Evolutionary conservation across 306 rosid genomes (phyloP).

Genomic region (Ziziphus jujuba): DNA sequence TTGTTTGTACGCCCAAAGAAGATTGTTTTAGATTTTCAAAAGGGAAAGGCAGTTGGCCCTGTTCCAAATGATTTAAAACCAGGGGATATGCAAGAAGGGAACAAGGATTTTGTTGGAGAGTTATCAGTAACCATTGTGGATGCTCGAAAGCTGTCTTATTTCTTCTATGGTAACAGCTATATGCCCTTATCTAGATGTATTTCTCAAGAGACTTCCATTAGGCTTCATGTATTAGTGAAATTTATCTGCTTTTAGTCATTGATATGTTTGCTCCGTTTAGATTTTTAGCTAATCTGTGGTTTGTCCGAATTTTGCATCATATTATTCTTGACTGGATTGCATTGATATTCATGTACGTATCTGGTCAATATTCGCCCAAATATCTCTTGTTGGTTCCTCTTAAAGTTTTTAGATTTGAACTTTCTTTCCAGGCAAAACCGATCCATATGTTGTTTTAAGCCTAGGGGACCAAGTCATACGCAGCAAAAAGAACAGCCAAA

Average conservation of each 20-base stretch:
- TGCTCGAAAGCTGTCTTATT: conserved; percentile 86
- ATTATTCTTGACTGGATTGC: conserved; percentile 1
- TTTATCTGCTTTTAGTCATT: conserved; percentile 2
- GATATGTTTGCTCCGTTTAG: neutral
- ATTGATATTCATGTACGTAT: conserved; percentile 5
- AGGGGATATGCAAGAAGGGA: conserved; percentile 88
- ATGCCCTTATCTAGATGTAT: conserved; percentile 15
- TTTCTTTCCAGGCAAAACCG: conserved; percentile 77
- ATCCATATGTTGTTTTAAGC: conserved; percentile 82
- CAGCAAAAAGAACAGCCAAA: conserved; percentile 97
- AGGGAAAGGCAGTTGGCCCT: conserved; percentile 92
- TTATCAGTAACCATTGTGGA: conserved; percentile 92
- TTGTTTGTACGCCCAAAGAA: conserved; percentile 96
- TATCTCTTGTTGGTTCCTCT: neutral
- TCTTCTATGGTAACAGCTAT: conserved; percentile 67
- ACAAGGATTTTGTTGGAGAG: conserved; percentile 91
- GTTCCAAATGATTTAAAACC: conserved; percentile 60
- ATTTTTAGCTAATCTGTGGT: conserved; percentile 6
- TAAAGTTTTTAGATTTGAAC: neutral
- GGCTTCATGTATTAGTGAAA: conserved; percentile 2
- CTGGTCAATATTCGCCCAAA: conserved; percentile 1
- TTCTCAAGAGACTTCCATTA: conserved; percentile 12
- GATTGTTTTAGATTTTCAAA: conserved; percentile 94
- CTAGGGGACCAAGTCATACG: conserved; percentile 84
- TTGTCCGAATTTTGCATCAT: neutral